A percentile compares a stretch with the other conserved stretches of the same genome.
Conservation (phyloP, 148 eudicot species). For the Camellia sinensis region DNA sequence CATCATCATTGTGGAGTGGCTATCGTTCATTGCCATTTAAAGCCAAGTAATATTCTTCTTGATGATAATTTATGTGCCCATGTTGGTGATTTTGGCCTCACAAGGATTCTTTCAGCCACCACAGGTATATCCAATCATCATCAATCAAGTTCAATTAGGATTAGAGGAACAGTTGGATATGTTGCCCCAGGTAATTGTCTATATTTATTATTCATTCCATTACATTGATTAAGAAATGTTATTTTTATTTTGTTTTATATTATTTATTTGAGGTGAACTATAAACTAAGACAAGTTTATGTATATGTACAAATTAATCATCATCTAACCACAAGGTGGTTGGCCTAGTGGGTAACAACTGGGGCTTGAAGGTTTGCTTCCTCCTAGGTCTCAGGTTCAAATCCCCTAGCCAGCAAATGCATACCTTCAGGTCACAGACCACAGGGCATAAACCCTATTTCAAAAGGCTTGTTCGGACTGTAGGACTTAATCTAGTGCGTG, state of each 20-base stretch:
- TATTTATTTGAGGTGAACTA: neutral
- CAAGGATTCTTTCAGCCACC: conserved; percentile 5
- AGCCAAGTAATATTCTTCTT: conserved; percentile 20
- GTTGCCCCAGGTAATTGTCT: conserved; percentile 18
- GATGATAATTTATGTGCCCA: conserved; percentile 17
- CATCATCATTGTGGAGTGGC: conserved; percentile 10
- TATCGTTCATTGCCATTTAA: neutral
- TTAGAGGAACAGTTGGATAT: conserved; percentile 13
- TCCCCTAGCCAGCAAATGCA: too few species aligned
- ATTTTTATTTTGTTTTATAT: neutral
- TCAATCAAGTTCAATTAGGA: neutral
- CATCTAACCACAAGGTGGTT: too few species aligned
- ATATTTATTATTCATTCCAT: neutral
- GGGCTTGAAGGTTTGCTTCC: too few species aligned
- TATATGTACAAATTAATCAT: too few species aligned
- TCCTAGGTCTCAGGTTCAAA: too few species aligned
- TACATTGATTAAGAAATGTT: neutral
- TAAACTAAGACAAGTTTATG: neutral
- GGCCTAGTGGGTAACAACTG: too few species aligned
- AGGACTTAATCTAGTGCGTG: too few species aligned
- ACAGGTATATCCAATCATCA: neutral
- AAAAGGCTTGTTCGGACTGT: too few species aligned
- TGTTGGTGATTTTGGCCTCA: conserved; percentile 22
- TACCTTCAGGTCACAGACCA: too few species aligned
- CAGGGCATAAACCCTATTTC: too few species aligned